Base-by-base conservation (phyloP, 2,329 filamentous ascomycete species). In the Trichothecium sympodiale region DNA sequence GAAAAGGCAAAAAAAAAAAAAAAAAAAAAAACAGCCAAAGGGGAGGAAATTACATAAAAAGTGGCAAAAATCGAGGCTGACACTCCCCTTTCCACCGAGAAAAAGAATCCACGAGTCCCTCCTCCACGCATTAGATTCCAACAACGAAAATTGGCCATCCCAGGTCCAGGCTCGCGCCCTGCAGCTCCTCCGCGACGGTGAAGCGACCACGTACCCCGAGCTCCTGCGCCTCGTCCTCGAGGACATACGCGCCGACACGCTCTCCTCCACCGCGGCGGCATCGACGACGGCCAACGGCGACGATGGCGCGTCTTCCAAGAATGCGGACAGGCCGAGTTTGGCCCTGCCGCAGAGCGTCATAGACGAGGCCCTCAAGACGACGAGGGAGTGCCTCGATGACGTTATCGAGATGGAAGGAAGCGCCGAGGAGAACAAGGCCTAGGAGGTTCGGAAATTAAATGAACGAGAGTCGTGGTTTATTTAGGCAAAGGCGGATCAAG, bases 101-200 rank as follows among this genome's bases (percentile, higher is more conserved):
- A 12, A 10, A 49, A 78, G 76, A 46, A 80, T 80, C 46, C 74
- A 80, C 62, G 74, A 80, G 38, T 59, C 67, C 30, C 68, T 80
- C 50, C 69, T 79, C 29, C 74, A 80, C 57, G 55, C 69, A 41
- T 70, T 80, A 35, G 62, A 80, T 54, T 60, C 74, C 33, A 63
- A 77, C 56, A 53, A 61, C 4, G 59, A 67, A 43, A 76, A 80
- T 62, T 80, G 76, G 75, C 74, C 75, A 3, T 75, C 75, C 9
- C 48, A 60, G 33, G 60, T 80, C 42, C 72, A 79, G 47, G 55
- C 59, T 37, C 74, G 78, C 55, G 76, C 75, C 28, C 65, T 79
- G 25, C 45, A 64, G 15, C 69, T 80, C 44, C 67, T 80, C 17
- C 75, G 75, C 42, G 69, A 64, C 31, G 73, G 73, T 54, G 69